phyloP scores from a whole-genome alignment of 208 protist species.

The Trypanosoma cruzi region DNA sequence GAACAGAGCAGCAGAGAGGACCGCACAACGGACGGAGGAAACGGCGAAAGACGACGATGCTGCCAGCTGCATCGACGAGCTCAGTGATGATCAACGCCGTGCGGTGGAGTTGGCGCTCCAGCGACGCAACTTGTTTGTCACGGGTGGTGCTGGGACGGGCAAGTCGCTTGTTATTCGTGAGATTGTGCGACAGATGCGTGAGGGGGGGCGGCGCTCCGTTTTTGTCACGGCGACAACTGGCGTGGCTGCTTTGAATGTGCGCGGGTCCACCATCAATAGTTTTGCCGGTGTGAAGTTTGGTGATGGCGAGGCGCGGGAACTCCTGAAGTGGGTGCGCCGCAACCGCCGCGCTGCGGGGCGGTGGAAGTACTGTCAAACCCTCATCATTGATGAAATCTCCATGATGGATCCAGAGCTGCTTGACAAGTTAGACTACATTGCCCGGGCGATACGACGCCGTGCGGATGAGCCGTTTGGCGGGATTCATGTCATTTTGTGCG shows the following conservation, averaged over 20 bases:
- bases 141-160: conserved; percentile 63
- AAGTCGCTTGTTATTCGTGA: conserved; percentile 58
- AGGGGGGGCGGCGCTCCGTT: conserved; percentile 25
- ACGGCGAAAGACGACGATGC: neutral
- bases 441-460: conserved; percentile 37
- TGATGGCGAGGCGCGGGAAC: conserved; percentile 28
- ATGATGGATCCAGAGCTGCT: conserved; percentile 63
- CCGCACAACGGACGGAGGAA: neutral
- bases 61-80: neutral
- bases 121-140: conserved; percentile 58
- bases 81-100: conserved; percentile 31
- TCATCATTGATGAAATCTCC: conserved; percentile 83
- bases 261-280: conserved; percentile 58
- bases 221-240: conserved; percentile 66
- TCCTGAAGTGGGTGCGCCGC: conserved; percentile 37
- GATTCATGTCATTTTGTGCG: conserved; percentile 79
- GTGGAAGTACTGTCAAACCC: conserved; percentile 40
- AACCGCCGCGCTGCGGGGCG: conserved; percentile 38
- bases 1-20: too few relatives aligned
- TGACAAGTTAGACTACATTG: conserved; percentile 60
- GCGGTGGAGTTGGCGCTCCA: conserved; percentile 32
- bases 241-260: conserved; percentile 61
- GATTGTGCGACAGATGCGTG: conserved; percentile 39
- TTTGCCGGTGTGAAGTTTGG: conserved; percentile 52
- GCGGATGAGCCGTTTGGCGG: conserved; percentile 60